These are phyloP conservation scores for Coffea canephora DNA, from an alignment of 257 asterid species.

Conservation along the genomic window DNA sequence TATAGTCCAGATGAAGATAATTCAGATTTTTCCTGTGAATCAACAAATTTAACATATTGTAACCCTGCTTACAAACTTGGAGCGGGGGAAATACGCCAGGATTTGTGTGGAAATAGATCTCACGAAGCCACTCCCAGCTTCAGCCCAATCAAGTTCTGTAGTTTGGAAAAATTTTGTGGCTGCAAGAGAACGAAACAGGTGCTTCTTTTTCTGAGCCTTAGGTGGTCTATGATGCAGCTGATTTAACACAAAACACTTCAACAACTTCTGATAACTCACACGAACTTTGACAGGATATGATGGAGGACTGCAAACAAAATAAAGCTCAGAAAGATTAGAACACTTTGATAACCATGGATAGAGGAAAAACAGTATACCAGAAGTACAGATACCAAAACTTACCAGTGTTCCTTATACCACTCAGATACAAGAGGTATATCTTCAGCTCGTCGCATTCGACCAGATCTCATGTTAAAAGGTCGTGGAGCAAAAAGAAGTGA, in stretches of 20 bases:
- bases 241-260: slow-evolving; percentile 94
- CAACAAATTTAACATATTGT: slow-evolving; percentile 90
- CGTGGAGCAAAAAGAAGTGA: slow-evolving; percentile 97
- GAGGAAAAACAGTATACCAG: slow-evolving; percentile 1
- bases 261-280: slow-evolving; percentile 90
- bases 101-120: too few relatives aligned
- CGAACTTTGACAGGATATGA: slow-evolving; percentile 96
- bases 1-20: slow-evolving; percentile 92
- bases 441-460: slow-evolving; percentile 97
- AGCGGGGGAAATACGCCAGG: too few relatives aligned
- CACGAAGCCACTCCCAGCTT: too few relatives aligned
- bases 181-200: slow-evolving; percentile 85
- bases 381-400: slow-evolving; percentile 18
- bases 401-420: slow-evolving; percentile 99
- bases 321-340: slow-evolving; percentile 7
- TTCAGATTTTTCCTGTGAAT: slow-evolving; percentile 94
- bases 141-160: slow-evolving; percentile 99
- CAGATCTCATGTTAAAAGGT: slow-evolving; percentile 98
- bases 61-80: slow-evolving; percentile 99
- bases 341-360: neutral
- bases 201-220: slow-evolving; percentile 97
- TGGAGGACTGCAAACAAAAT: slow-evolving; percentile 66
- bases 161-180: slow-evolving; percentile 97
- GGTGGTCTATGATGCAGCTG: slow-evolving; percentile 99
- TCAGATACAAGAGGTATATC: slow-evolving; percentile 98